Evolutionary conservation across 2,329 filamentous ascomycete species (phyloP).

Genomic region (Diaporthe aspalathi): DNA sequence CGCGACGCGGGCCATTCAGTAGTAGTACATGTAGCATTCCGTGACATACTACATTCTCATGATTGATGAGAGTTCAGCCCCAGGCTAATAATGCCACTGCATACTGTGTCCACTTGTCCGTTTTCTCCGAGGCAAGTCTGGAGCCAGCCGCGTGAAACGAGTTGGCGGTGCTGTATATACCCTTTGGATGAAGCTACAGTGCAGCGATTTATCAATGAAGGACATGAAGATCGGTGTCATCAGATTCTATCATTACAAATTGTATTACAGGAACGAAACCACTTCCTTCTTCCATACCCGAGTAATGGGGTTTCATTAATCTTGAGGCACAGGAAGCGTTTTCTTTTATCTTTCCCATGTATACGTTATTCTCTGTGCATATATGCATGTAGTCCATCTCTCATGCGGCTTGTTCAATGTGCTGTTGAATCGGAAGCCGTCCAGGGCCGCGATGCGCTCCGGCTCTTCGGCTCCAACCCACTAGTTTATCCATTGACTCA

Average conservation of each 20-base stretch:
- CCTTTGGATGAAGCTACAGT: no score
- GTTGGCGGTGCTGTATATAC: no score
- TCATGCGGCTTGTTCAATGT: slow-evolving; percentile 39
- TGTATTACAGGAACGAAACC: slow-evolving; percentile 31
- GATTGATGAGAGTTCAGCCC: no score
- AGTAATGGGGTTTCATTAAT: slow-evolving; percentile 3
- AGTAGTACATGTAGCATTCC: no score
- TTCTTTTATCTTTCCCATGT: slow-evolving; percentile 3
- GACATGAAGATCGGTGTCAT: background rate
- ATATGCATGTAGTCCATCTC: slow-evolving; percentile 30
- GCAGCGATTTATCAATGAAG: background rate
- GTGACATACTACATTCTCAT: no score
- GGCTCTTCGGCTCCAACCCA: background rate
- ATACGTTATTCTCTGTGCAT: slow-evolving; percentile 10
- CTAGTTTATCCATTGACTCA: background rate
- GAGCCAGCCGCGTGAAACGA: no score
- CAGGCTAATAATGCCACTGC: no score
- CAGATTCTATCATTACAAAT: slow-evolving; percentile 34
- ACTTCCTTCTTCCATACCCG: background rate
- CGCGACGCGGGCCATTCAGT: no score
- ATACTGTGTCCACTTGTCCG: no score
- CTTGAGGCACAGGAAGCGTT: background rate
- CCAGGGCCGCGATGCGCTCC: background rate
- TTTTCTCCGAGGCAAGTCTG: no score
- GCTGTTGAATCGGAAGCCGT: background rate